Percentiles rank a stretch among this genome's conserved stretches.
Conservation (phyloP, 176 grass and related monocot species). For the bread wheat (Triticum aestivum) region DNA sequence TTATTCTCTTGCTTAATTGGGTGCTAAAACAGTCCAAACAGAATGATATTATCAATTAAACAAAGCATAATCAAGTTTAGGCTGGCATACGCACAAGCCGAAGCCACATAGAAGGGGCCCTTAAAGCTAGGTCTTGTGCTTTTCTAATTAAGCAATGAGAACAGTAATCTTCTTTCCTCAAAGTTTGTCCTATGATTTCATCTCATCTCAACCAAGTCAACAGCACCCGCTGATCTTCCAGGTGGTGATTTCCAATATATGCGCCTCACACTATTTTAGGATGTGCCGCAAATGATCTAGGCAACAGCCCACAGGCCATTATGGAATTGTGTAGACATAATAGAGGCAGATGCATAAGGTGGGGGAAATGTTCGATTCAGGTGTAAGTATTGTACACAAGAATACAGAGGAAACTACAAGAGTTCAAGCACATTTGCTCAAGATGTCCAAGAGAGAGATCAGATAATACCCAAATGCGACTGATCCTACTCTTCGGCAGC, state of each 20-base stretch:
- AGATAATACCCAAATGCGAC: not conserved
- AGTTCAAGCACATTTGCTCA: not conserved
- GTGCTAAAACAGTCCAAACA: conserved; percentile 7
- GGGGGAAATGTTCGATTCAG: not conserved
- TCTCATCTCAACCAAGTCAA: not conserved
- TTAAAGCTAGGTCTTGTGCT: not conserved
- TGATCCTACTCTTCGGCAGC: not conserved
- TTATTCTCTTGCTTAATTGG: not conserved
- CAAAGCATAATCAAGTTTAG: not conserved
- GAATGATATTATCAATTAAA: not conserved
- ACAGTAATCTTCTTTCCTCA: too few relatives aligned
- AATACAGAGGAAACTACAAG: not conserved
- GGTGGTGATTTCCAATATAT: not conserved
- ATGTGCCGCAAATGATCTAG: too few relatives aligned
- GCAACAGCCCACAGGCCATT: not conserved
- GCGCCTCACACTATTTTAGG: too few relatives aligned
- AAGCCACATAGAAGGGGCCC: not conserved
- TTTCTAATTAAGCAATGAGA: not conserved
- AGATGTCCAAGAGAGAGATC: not conserved
- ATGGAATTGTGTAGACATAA: not conserved
- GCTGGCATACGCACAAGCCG: not conserved
- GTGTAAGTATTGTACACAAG: not conserved
- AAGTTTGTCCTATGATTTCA: too few relatives aligned
- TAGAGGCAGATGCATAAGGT: not conserved
- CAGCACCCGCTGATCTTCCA: not conserved